phyloP scores from a whole-genome alignment of 2,329 filamentous ascomycete species.

The Paracoccidioides lutzii region DNA sequence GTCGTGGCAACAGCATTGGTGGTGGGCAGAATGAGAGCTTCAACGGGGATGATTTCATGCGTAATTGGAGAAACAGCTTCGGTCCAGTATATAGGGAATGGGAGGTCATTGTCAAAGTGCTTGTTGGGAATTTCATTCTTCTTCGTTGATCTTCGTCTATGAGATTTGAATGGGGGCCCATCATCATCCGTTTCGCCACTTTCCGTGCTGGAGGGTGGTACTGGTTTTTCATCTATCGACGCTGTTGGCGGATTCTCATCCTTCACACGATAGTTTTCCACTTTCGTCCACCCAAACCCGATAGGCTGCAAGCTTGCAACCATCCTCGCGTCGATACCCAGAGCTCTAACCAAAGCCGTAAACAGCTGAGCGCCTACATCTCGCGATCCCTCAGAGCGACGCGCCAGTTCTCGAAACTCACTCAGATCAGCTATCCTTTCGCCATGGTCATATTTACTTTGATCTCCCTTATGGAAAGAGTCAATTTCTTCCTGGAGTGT shows the following conservation, averaged over 20 bases:
- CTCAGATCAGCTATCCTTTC: conserved; percentile 57
- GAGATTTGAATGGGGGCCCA: neutral
- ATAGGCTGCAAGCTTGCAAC: conserved; percentile 73
- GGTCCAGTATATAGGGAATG: conserved; percentile 84
- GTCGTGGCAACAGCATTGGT: conserved; percentile 57
- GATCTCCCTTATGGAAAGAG: conserved; percentile 50
- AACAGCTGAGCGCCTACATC: conserved; percentile 86
- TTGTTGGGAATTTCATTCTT: conserved; percentile 15
- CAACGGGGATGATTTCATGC: conserved; percentile 65
- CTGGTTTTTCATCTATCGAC: conserved; percentile 13
- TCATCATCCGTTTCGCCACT: neutral
- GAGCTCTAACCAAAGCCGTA: conserved; percentile 64
- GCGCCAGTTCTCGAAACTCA: conserved; percentile 57
- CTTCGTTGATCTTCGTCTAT: neutral
- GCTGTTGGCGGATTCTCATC: conserved; percentile 12
- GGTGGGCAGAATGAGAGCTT: conserved; percentile 47
- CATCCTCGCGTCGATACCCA: conserved; percentile 72
- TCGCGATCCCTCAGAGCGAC: conserved; percentile 62
- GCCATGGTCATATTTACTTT: conserved; percentile 55
- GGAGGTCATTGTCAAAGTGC: conserved; percentile 59
- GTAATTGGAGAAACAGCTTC: conserved; percentile 76
- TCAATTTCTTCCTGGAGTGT: conserved; percentile 61
- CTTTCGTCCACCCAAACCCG: conserved; percentile 82
- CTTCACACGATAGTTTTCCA: conserved; percentile 56
- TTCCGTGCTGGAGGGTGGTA: neutral